Evolutionary conservation across 2,329 filamentous ascomycete species (phyloP), one percentile per base, ranked within the genome.

Genomic region (Ceratocystis destructans): DNA sequence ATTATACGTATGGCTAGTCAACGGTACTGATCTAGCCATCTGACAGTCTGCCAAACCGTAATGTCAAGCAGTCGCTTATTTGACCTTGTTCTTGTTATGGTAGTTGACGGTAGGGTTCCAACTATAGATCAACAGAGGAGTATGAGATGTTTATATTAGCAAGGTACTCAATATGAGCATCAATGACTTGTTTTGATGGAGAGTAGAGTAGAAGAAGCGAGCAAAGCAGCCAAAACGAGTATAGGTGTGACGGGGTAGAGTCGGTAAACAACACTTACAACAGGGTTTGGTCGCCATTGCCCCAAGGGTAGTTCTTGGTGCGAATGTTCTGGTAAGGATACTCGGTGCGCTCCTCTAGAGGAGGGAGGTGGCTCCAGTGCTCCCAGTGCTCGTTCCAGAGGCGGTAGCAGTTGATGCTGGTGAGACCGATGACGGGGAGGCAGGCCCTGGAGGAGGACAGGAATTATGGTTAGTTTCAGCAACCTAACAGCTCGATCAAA

Each of bases 271-370:
- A 20, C 15, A 81, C 83, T 81, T 80, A 86, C 83, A 87, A 87
- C 64, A 87, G 71, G 71, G 86, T 87, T 89, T 97, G 94, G 81
- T 99, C 94, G 75, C 94, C 94, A 75, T 97, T 82, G 71, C 93
- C 92, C 89, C 89, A 99, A 74, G 85, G 86, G 83, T 79, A 99
- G 85, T 96, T 96, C 87, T 94, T 96, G 77, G 85, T 84, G 76
- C 94, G 89, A 77, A 99, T 89, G 83, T 99, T 99, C 85, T 96
- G 90, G 86, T 96, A 99, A 68, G 91, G 80, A 79, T 97, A 99
- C 82, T 97, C 90, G 73, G 83, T 79, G 75, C 89, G 88, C 80
- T 99, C 94, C 82, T 96, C 90, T 72, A 93, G 82, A 71, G 94
- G 89, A 69, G 88, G 85, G 77, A 89, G 79, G 80, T 97, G 93